These are phyloP conservation scores for Candida andamanensis DNA, from an alignment of 805 yeast genomes.

Conservation along the genomic window DNA sequence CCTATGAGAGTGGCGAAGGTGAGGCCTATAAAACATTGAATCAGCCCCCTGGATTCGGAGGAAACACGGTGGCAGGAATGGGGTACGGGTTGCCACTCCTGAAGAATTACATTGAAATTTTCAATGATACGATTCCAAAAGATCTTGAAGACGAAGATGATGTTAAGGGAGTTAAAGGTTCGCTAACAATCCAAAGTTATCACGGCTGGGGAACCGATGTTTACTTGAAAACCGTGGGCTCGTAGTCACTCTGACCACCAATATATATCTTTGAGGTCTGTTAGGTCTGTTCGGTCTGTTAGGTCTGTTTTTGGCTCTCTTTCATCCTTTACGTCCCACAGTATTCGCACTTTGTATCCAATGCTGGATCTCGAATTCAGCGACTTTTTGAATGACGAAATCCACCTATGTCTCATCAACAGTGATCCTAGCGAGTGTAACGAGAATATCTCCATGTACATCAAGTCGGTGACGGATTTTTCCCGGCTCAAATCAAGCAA, in stretches of 20 bases:
- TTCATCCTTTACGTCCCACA: too few species aligned
- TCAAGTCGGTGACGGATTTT: slow-evolving; percentile 31
- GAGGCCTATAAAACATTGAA: slow-evolving; percentile 59
- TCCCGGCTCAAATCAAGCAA: slow-evolving; percentile 10
- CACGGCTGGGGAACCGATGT: slow-evolving; percentile 45
- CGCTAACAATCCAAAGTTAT: slow-evolving; percentile 37
- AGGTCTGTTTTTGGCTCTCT: too few species aligned
- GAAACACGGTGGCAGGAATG: slow-evolving; percentile 82
- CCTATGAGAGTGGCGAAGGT: slow-evolving; percentile 59
- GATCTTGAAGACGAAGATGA: slow-evolving; percentile 10
- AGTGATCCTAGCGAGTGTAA: slow-evolving; percentile 39
- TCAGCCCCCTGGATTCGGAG: slow-evolving; percentile 67
- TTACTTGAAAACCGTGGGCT: slow-evolving; percentile 37
- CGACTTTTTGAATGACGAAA: too few species aligned
- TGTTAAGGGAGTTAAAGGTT: slow-evolving; percentile 23
- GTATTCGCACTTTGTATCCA: too few species aligned
- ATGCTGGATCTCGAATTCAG: too few species aligned
- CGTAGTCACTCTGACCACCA: too few species aligned
- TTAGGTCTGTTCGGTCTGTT: too few species aligned
- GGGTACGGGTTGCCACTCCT: slow-evolving; percentile 93
- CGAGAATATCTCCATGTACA: slow-evolving; percentile 28
- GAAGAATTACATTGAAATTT: slow-evolving; percentile 39
- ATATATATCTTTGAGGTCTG: too few species aligned
- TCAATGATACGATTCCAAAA: slow-evolving; percentile 25
- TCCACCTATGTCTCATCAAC: slow-evolving; percentile 26